Evolutionary conservation across 2,329 filamentous ascomycete genomes (phyloP).

Genomic region (Dactylellina cionopaga): DNA sequence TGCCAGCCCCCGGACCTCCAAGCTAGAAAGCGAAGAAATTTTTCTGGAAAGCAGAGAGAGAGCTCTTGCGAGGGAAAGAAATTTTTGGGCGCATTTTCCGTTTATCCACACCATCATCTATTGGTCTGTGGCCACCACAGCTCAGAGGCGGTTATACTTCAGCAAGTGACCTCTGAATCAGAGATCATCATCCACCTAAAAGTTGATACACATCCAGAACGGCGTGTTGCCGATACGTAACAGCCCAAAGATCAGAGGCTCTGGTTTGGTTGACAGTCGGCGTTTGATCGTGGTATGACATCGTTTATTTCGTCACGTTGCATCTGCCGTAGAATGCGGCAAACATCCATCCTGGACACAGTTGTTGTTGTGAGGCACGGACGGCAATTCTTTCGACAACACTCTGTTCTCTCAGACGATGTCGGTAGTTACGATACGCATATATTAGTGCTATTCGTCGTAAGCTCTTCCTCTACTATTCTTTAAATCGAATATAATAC

Average conservation of each 20-base stretch:
- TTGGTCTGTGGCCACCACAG: conserved; percentile 32
- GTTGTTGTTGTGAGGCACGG: neutral
- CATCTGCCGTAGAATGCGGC: conserved; percentile 23
- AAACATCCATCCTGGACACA: neutral
- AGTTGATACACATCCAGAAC: conserved; percentile 11
- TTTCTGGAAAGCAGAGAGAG: conserved; percentile 7
- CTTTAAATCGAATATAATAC: too few relatives aligned
- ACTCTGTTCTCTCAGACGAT: too few relatives aligned
- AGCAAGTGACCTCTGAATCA: conserved; percentile 32
- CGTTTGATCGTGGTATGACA: conserved; percentile 10
- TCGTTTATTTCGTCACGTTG: conserved; percentile 30
- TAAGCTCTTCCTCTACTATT: too few relatives aligned
- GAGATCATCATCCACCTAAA: conserved; percentile 32
- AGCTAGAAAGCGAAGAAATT: neutral
- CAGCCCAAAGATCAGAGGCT: too few relatives aligned
- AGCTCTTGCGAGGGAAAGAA: neutral
- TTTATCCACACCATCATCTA: conserved; percentile 29
- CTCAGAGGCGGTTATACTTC: conserved; percentile 30
- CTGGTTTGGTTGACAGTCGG: neutral
- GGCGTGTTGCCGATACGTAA: conserved; percentile 39
- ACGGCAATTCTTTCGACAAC: neutral
- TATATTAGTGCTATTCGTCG: too few relatives aligned
- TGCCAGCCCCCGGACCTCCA: conserved; percentile 16
- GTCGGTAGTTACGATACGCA: too few relatives aligned
- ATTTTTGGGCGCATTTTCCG: neutral